Evolutionary conservation across 176 grass and related monocot species (phyloP), one percentile per base, ranked within the genome.

Genomic region (Alloteropsis semialata): DNA sequence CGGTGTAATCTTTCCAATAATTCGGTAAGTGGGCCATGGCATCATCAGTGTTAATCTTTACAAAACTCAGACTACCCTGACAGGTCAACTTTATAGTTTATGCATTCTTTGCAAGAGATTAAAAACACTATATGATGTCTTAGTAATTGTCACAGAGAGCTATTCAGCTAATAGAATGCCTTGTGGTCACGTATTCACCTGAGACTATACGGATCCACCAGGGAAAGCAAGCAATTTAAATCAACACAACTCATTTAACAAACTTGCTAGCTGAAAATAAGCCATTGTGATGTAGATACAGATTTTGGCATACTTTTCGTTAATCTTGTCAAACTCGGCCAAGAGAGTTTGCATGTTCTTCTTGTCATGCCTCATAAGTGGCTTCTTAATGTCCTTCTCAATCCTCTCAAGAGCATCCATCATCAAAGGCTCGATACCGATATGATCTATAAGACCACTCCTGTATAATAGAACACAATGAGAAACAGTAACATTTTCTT

Each of bases 311-410:
- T 94, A 99, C 96, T 90, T 99, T 71, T 92, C 92, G 85, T 94
- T 96, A 48, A 99, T 89, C 89, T 94, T 90, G 11, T 96, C 97
- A 54, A 99, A 94, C 83, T 99, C 97, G 37, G 91, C 89, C 73
- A 78, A 10, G 8, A 99, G 93, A 28, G 88, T 65, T 71, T 48
- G 49, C 93, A 99, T 99, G 62, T 92, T 99, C 84, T 99, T 99
- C 87, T 94, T 96, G 87, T 99, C 97, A 18, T 66, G 84, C 83
- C 97, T 93, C 44, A 96, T 59, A 72, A 99, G 97, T 70, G 93
- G 91, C 15, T 94, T 99, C 80, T 99, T 99, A 44, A 96, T 96
- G 12, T 99, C 91, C 75, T 99, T 94, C 77, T 99, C 97, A 64
- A 99, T 72, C 68, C 96, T 99, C 15, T 99, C 97, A 42, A 99